These are phyloP conservation scores for Exophiala sp. DNA, from an alignment of 2,329 filamentous ascomycete species.

Conservation along the genomic window DNA sequence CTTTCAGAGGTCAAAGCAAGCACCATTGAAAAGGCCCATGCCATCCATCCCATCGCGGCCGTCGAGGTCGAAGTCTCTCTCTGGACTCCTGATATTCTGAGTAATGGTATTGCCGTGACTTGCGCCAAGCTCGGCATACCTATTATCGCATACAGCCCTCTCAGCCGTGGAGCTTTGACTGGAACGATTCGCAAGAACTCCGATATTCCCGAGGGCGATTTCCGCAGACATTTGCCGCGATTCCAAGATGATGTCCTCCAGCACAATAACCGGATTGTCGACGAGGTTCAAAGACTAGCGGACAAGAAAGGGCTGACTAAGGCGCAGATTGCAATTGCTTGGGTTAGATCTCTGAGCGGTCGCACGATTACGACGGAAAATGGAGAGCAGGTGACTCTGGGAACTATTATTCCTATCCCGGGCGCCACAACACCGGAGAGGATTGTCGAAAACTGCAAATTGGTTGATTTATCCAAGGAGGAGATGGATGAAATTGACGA, in stretches of 20 bases:
- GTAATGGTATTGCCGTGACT: slow-evolving; percentile 52
- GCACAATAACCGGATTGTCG: slow-evolving; percentile 46
- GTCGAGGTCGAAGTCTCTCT: slow-evolving; percentile 58
- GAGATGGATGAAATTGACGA: slow-evolving; percentile 49
- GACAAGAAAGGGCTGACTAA: slow-evolving; percentile 40
- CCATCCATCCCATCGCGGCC: slow-evolving; percentile 51
- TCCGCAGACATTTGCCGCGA: slow-evolving; percentile 41
- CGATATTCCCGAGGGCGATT: slow-evolving; percentile 46
- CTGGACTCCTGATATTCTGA: slow-evolving; percentile 51
- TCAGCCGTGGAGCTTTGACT: slow-evolving; percentile 53
- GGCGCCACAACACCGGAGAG: slow-evolving; percentile 37
- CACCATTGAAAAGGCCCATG: slow-evolving; percentile 42
- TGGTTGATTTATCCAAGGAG: slow-evolving; percentile 40
- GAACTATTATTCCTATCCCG: slow-evolving; percentile 40
- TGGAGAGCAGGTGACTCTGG: slow-evolving; percentile 19
- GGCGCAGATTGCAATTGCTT: slow-evolving; percentile 46
- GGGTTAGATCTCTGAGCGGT: slow-evolving; percentile 42
- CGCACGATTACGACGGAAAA: slow-evolving; percentile 23
- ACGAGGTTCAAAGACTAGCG: slow-evolving; percentile 43
- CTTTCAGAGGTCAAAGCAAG: slow-evolving; percentile 42
- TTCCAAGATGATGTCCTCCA: slow-evolving; percentile 49
- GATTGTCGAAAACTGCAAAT: slow-evolving; percentile 38
- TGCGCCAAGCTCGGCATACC: slow-evolving; percentile 55
- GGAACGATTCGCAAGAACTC: slow-evolving; percentile 41
- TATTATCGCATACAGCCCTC: slow-evolving; percentile 54